Conservation (phyloP, 192 early-diverging fungal species). For the Gonapodya prolifera region DNA sequence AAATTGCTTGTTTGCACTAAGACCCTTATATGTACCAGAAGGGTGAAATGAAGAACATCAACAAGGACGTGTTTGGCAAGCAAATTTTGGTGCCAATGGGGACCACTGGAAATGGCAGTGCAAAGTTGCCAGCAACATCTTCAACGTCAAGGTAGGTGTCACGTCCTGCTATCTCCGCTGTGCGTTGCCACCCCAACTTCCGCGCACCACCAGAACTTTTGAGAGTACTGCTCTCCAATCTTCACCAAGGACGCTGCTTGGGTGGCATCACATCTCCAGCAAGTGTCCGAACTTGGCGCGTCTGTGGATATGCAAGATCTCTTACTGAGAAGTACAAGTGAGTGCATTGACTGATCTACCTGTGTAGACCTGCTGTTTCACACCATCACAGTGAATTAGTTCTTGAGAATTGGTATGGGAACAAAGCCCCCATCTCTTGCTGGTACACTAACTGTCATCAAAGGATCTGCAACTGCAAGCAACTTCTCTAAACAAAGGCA, state of each 20-base stretch:
- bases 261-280: background rate
- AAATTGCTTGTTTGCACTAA: background rate
- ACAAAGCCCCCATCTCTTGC: background rate
- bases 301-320: slow-evolving; percentile 1
- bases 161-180: no score
- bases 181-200: no score
- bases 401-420: background rate
- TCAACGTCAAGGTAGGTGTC: slow-evolving; percentile 9
- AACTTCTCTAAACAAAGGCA: background rate
- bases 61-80: background rate
- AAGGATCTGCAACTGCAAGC: no score
- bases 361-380: no score
- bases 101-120: background rate
- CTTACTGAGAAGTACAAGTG: background rate
- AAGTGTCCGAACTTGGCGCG: background rate
- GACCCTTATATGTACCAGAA: background rate
- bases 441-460: background rate
- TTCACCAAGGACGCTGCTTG: background rate
- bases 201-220: no score
- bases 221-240: background rate
- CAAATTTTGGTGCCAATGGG: background rate
- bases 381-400: background rate
- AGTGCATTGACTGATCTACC: no score
- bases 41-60: background rate
- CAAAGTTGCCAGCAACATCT: background rate